These are phyloP conservation scores for Mediolabrus comicus DNA, from an alignment of 108 stramenopile genomes.

Conservation along the genomic window DNA sequence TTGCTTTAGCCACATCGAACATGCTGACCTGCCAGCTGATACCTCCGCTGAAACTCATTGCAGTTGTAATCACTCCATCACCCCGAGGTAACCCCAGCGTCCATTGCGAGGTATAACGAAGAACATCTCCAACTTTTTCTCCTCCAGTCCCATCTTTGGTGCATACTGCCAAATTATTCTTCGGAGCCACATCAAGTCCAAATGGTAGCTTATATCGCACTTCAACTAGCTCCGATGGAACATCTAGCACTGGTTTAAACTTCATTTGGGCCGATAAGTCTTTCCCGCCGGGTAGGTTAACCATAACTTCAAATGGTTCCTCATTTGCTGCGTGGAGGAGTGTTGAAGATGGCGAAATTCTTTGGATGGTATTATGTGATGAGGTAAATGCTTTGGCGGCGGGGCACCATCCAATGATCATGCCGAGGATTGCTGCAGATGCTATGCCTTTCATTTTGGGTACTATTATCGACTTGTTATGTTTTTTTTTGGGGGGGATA, in stretches of 20 bases:
- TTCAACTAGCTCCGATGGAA: slow-evolving; percentile 65
- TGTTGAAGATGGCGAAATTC: slow-evolving; percentile 3
- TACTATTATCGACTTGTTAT: too few species aligned
- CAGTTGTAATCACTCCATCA: slow-evolving; percentile 71
- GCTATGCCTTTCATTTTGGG: neutral
- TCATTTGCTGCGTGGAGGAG: neutral
- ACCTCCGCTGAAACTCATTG: slow-evolving; percentile 68
- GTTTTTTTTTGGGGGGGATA: too few species aligned
- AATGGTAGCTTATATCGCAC: slow-evolving; percentile 79
- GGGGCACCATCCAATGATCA: too few species aligned
- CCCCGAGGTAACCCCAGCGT: slow-evolving; percentile 81
- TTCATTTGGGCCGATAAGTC: slow-evolving; percentile 62
- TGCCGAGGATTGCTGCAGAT: neutral
- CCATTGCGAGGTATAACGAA: slow-evolving; percentile 77
- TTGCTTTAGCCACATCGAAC: slow-evolving; percentile 81
- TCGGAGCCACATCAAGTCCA: slow-evolving; percentile 69
- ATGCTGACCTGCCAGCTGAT: slow-evolving; percentile 72
- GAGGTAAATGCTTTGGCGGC: neutral
- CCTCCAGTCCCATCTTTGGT: slow-evolving; percentile 69
- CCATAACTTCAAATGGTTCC: slow-evolving; percentile 46
- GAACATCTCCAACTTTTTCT: slow-evolving; percentile 71
- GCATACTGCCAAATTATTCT: slow-evolving; percentile 66
- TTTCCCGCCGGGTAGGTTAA: slow-evolving; percentile 57
- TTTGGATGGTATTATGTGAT: neutral
- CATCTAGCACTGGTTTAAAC: slow-evolving; percentile 54